A percentile compares a stretch with the other conserved stretches of the same genome.
Evolutionary conservation across 306 rosid species (phyloP).

Genomic region (Medicago arabica): DNA sequence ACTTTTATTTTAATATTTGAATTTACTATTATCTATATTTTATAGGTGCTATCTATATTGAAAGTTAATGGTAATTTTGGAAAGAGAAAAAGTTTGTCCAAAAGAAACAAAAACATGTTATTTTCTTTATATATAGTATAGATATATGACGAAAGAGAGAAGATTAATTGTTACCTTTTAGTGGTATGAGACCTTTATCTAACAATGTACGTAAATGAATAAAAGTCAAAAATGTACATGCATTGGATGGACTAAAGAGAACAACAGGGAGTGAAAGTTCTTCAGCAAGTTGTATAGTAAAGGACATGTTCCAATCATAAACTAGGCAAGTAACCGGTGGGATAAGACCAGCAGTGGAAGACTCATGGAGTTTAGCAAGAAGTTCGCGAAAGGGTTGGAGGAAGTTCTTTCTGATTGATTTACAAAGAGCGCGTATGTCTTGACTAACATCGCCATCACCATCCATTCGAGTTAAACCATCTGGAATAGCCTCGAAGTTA

Average conservation of each 20-base stretch:
- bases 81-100: too few species aligned
- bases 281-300: constrained; percentile 28
- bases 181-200: constrained; percentile 16
- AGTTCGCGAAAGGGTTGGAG: constrained; percentile 14
- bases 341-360: constrained; percentile 5
- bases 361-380: constrained; percentile 23
- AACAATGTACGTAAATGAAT: neutral
- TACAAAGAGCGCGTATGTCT: neutral
- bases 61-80: too few species aligned
- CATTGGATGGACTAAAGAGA: constrained; percentile 7
- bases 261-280: constrained; percentile 20
- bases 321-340: constrained; percentile 21
- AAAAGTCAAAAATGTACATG: neutral
- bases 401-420: constrained; percentile 25
- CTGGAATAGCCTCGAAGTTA: constrained; percentile 23
- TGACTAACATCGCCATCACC: constrained; percentile 32
- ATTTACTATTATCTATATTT: too few species aligned
- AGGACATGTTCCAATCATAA: constrained; percentile 20
- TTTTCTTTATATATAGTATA: too few species aligned
- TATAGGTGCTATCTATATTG: too few species aligned
- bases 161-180: constrained; percentile 31
- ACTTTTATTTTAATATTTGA: too few species aligned
- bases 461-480: constrained; percentile 19
- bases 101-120: too few species aligned
- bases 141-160: neutral